Base-by-base conservation (phyloP, 73 alveolate species). In the Paramecium tetraurelia region DNA sequence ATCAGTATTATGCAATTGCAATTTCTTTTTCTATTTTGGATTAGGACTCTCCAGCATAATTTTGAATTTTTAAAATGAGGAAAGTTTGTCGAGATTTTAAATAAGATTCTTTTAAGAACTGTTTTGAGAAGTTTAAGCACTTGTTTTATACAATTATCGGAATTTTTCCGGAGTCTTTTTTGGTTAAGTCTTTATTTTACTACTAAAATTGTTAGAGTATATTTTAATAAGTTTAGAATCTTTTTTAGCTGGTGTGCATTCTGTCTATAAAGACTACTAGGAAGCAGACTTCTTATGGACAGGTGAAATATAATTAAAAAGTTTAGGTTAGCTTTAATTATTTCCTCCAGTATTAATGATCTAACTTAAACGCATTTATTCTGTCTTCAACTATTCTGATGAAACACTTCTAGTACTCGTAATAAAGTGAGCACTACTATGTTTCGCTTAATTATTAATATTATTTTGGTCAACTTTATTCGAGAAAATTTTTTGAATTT, bases 401-500 rank as follows among this genome's bases (percentile, higher is more conserved):
- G 84, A 63, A 27, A 63, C 84, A 63, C 84, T 63, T 63, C 84
- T 21, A 63, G 84, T 63, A 27, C 84, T 63, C 3, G 84, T 63
- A 12, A 63, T 63, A 63, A 63, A 63, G 24, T 63, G 84, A 31
- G 84, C 84, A 63, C 84, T 63, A 63, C 84, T 63, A 63, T 63
- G 84, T 63, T 63, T 63, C 7, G 84, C 84, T 31, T 63, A 14
- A 24, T 24, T 29, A 31, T 27, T 33, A 22, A 11, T 63, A 63
- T 63, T 63, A 27, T 63, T 63, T 27, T 63, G 21, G 12, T 63
- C 46, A 12, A 31, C 27, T 7, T 63, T 63, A 63, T 63, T 63
- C 84, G 84, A 63, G 84, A 63, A 63, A 27, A 63, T 63, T 63
- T 5, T 31, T 63, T 27, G 12, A 63, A 63, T 63, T 63, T 63